phyloP scores from a whole-genome alignment of 805 yeast genomes.

The Pichia pseudocactophila region DNA sequence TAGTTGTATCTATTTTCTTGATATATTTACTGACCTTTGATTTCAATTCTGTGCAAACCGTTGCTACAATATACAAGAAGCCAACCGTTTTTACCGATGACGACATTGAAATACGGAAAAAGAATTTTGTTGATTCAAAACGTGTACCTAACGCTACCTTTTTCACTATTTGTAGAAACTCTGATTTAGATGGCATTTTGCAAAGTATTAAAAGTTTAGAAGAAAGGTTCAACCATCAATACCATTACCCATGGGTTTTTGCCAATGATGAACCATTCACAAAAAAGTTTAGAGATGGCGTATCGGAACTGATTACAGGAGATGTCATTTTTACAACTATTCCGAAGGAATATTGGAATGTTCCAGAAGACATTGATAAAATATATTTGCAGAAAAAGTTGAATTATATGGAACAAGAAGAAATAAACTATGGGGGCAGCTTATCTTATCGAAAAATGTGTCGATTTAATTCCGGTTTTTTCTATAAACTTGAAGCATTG shows the following conservation, averaged over 20 bases:
- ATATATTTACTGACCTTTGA: neutral
- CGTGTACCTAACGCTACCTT: constrained; percentile 52
- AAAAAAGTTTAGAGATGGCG: constrained; percentile 28
- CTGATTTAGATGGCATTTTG: constrained; percentile 30
- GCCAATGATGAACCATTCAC: constrained; percentile 39
- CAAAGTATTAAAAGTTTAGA: constrained; percentile 31
- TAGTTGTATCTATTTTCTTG: neutral
- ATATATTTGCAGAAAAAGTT: constrained; percentile 24
- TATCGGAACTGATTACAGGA: constrained; percentile 32
- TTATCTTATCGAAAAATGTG: constrained; percentile 67
- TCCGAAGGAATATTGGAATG: constrained; percentile 39
- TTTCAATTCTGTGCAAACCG: neutral
- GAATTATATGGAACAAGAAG: constrained; percentile 19
- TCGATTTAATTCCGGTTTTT: constrained; percentile 41
- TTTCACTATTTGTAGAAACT: constrained; percentile 35
- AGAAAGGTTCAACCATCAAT: constrained; percentile 30
- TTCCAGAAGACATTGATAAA: constrained; percentile 36
- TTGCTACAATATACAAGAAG: neutral
- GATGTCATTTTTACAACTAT: constrained; percentile 33
- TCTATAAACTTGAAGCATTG: constrained; percentile 39
- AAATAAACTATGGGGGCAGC: constrained; percentile 48
- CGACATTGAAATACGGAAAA: constrained; percentile 5
- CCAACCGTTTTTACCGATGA: constrained; percentile 1
- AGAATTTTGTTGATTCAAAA: constrained; percentile 3
- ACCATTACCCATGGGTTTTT: constrained; percentile 37